phyloP scores from a whole-genome alignment of 225 moss, liverwort and hornwort genomes.

The Straminergon stramineum region DNA sequence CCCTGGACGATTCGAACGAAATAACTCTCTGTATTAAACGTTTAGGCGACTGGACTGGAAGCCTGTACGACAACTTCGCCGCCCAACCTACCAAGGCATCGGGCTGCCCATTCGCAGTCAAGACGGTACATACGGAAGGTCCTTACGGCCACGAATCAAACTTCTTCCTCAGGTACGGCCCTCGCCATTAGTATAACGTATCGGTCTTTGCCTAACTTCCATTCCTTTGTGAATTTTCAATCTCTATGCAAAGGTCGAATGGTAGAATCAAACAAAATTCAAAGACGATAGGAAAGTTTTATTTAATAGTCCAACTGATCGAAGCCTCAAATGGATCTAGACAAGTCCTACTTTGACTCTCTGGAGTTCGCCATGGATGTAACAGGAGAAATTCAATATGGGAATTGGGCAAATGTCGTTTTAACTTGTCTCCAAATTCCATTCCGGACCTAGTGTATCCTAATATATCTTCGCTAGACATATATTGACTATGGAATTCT shows the following conservation, averaged over 20 bases:
- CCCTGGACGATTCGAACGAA: conserved; percentile 19
- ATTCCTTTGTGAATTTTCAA: not conserved
- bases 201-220: not conserved
- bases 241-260: not conserved
- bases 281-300: not conserved
- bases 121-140: conserved; percentile 6
- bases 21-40: conserved; percentile 44
- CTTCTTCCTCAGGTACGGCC: conserved; percentile 6
- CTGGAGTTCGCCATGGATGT: not conserved
- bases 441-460: too few species aligned
- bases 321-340: not conserved
- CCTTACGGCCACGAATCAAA: conserved; percentile 26
- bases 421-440: not conserved
- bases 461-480: not conserved
- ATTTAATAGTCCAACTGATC: not conserved
- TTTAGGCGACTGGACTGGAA: conserved; percentile 29
- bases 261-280: not conserved
- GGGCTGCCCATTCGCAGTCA: conserved; percentile 6
- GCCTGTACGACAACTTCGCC: not conserved
- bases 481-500: not conserved
- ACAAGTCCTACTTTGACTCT: not conserved
- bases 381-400: too few species aligned
- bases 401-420: not conserved
- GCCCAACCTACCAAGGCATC: not conserved
- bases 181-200: not conserved